Base-by-base conservation (phyloP, 2,329 filamentous ascomycete species). In the Aspergillus versicolor region DNA sequence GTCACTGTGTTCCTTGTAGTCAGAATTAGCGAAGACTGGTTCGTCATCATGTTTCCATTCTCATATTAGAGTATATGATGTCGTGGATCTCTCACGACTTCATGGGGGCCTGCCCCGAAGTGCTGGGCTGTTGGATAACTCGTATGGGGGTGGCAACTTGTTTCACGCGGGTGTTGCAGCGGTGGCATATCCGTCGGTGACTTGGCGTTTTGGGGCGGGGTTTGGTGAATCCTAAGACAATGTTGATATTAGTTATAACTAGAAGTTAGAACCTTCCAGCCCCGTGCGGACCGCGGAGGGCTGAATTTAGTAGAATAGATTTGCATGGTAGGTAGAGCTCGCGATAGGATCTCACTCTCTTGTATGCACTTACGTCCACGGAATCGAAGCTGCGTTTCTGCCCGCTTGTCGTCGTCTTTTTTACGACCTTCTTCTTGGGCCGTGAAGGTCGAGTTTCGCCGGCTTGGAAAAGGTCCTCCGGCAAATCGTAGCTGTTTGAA, bases 381-480 rank as follows among this genome's bases (percentile, higher is more conserved):
- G 74, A 67, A 59, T 73, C 70, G 59, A 76, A 73, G 61, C 62
- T 64, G 61, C 75, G 68, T 60, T 77, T 77, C 60, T 75, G 73
- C 24, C 68, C 67, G 52, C 67, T 64, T 15, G 69, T 42, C 46
- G 74, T 67, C 61, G 67, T 44, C 56, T 70, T 75, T 63, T 73
- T 75, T 53, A 74, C 52, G 42, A 77, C 71, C 70, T 82, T 80
- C 73, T 84, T 87, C 74, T 81, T 78, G 15, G 82, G 80, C 58
- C 80, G 83, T 13, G 74, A 70, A 5, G 90, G 90, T 67, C 85
- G 89, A 49, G 79, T 78, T 74, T 99, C 94, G 67, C 90, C 90
- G 22, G 87, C 78, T 47, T 87, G 68, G 71, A 99, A 99, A 2
- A 97, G 87, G 73, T 99, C 93, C 58, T 91, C 87, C 27, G 94